phyloP scores from a whole-genome alignment of 106 monocot genomes.

The Ottelia alismoides region DNA sequence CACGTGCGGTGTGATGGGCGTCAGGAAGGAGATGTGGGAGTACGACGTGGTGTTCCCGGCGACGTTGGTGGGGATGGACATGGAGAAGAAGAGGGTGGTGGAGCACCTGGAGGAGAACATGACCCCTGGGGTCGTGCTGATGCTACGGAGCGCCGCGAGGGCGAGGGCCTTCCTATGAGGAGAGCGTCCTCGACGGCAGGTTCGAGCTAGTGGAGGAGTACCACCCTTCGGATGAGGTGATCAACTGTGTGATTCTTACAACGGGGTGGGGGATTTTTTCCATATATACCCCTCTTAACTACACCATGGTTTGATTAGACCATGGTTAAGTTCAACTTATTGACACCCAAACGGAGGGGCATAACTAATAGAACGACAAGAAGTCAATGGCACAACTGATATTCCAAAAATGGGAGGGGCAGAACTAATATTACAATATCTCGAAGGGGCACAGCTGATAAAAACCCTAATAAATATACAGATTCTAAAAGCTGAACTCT shows the following conservation, averaged over 20 bases:
- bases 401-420: too few relatives aligned
- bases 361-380: too few relatives aligned
- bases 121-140: constrained; percentile 48
- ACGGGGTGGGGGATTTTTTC: constrained; percentile 30
- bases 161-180: constrained; percentile 67
- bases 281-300: too few relatives aligned
- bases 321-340: too few relatives aligned
- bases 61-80: constrained; percentile 51
- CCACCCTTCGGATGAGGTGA: constrained; percentile 67
- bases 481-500: too few relatives aligned
- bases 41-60: constrained; percentile 77
- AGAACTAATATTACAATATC: too few relatives aligned
- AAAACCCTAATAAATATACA: too few relatives aligned
- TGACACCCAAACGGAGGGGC: too few relatives aligned
- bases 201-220: constrained; percentile 62
- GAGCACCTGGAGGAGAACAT: constrained; percentile 57
- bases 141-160: constrained; percentile 68
- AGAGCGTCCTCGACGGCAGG: constrained; percentile 16
- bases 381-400: too few relatives aligned
- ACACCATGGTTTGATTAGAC: too few relatives aligned
- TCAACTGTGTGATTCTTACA: constrained; percentile 74
- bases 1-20: constrained; percentile 48
- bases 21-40: constrained; percentile 14
- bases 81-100: constrained; percentile 41
- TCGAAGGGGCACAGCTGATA: too few relatives aligned